Evolutionary conservation across 2,329 filamentous ascomycete genomes (phyloP).

Genomic region (Plectosphaerella cucumerina): DNA sequence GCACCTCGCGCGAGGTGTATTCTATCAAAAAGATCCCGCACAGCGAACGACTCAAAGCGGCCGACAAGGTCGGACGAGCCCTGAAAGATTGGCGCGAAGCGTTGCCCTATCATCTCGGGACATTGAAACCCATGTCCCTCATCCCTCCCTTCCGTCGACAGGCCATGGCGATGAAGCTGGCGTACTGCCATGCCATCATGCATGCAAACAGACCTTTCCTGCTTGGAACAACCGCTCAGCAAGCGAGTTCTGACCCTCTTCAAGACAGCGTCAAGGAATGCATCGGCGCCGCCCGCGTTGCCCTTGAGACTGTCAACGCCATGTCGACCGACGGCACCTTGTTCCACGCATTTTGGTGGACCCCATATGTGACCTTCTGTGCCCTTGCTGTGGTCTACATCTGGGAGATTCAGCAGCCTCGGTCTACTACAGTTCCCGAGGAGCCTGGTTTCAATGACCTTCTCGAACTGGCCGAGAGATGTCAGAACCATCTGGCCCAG

Average conservation of each 20-base stretch:
- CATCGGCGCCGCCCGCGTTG: slow-evolving; percentile 39
- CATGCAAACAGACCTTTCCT: slow-evolving; percentile 52
- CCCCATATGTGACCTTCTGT: slow-evolving; percentile 49
- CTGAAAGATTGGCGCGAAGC: slow-evolving; percentile 32
- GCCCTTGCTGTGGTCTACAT: slow-evolving; percentile 50
- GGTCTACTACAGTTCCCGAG: not conserved
- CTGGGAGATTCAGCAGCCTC: slow-evolving; percentile 33
- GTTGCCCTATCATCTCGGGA: slow-evolving; percentile 38
- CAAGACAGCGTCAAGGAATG: slow-evolving; percentile 32
- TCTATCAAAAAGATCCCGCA: slow-evolving; percentile 27
- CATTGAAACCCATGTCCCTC: slow-evolving; percentile 37
- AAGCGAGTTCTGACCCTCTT: slow-evolving; percentile 29
- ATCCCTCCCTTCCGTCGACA: slow-evolving; percentile 43
- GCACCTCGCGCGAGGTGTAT: slow-evolving; percentile 34
- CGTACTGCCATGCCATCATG: slow-evolving; percentile 51
- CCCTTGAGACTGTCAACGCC: slow-evolving; percentile 38
- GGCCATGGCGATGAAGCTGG: slow-evolving; percentile 47
- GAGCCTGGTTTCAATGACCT: slow-evolving; percentile 8
- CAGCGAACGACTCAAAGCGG: slow-evolving; percentile 29
- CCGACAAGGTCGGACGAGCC: slow-evolving; percentile 29
- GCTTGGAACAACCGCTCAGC: slow-evolving; percentile 23
- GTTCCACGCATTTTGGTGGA: slow-evolving; percentile 45
- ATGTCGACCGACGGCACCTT: slow-evolving; percentile 27
- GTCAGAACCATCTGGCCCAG: slow-evolving; percentile 38
- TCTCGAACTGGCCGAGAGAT: slow-evolving; percentile 28